Evolutionary conservation across 2,329 filamentous ascomycete species (phyloP), one percentile per base, ranked within the genome.

Genomic region (Alternaria ventricosa): DNA sequence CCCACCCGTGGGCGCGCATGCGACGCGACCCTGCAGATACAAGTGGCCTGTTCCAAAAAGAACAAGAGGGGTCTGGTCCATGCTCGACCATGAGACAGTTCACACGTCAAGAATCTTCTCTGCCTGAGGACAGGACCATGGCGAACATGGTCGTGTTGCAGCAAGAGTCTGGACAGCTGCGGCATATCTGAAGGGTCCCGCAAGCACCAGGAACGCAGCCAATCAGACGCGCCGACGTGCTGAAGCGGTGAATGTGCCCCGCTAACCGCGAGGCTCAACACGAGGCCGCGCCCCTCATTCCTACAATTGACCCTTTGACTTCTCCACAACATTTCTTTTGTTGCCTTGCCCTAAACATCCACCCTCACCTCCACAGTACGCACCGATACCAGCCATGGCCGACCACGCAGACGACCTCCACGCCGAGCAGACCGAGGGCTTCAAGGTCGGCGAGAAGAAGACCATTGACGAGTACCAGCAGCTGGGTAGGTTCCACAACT

Each of bases 371-470:
- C 43, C 47, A 43, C 50, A 44, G 47, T 25, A 53, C 55, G 55
- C 57, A 49, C 49, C 46, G 28, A 47, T 56, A 62, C 59, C 64
- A 70, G 67, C 51, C 63, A 78, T 78, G 76, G 70, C 75, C 60
- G 75, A 80, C 47, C 75, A 83, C 70, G 87, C 92, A 12, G 93
- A 97, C 66, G 95, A 98, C 77, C 89, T 95, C 72, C 86, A 92
- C 82, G 91, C 93, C 69, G 92, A 96, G 85, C 88, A 91, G 84
- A 97, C 94, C 71, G 90, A 94, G 84, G 95, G 95, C 80, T 98
- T 97, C 90, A 97, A 96, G 89, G 92, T 97, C 79, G 94, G 93
- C 72, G 93, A 97, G 88, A 97, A 97, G 90, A 97, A 98, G 88
- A 96, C 93, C 74, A 87, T 99, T 78, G 92, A 95, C 69, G 92